Percentiles rank a stretch among this genome's conserved stretches.
Evolutionary conservation across 2,329 filamentous ascomycete genomes (phyloP).

Genomic region (Penicillium corylophilum): DNA sequence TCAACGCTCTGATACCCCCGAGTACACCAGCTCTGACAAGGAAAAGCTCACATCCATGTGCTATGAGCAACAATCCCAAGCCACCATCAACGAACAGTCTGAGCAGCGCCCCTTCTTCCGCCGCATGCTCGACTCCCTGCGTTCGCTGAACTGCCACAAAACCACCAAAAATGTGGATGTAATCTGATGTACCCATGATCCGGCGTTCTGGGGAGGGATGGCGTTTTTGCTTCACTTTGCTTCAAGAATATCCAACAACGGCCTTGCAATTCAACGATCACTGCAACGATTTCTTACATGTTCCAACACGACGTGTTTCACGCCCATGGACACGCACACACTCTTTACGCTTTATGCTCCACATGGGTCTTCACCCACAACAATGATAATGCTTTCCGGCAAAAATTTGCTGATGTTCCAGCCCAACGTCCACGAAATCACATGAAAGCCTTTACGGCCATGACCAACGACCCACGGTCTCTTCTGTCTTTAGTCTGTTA

Average conservation of each 20-base stretch:
- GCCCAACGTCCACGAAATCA: conserved; percentile 2
- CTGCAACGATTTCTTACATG: conserved; percentile 12
- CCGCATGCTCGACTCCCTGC: conserved; percentile 22
- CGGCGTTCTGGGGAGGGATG: conserved; percentile 15
- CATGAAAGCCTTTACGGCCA: background rate
- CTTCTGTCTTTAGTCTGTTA: conserved; percentile 3
- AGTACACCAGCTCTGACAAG: conserved; percentile 23
- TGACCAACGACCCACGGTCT: background rate
- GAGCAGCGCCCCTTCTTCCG: conserved; percentile 19
- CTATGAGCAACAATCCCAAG: conserved; percentile 30
- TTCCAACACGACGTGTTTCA: conserved; percentile 12
- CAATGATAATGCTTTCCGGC: conserved; percentile 13
- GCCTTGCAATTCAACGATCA: conserved; percentile 11
- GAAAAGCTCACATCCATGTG: conserved; percentile 34
- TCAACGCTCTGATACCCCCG: conserved; percentile 30
- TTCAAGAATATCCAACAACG: background rate
- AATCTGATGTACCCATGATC: conserved; percentile 11
- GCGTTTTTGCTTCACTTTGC: conserved; percentile 5
- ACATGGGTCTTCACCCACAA: background rate
- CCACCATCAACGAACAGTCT: conserved; percentile 17
- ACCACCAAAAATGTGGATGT: conserved; percentile 17
- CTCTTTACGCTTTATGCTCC: conserved; percentile 9
- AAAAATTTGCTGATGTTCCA: background rate
- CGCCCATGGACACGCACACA: conserved; percentile 13
- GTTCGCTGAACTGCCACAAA: conserved; percentile 23